Base-by-base conservation (phyloP, 2,329 filamentous ascomycete species). In the Knufia fluminis region DNA sequence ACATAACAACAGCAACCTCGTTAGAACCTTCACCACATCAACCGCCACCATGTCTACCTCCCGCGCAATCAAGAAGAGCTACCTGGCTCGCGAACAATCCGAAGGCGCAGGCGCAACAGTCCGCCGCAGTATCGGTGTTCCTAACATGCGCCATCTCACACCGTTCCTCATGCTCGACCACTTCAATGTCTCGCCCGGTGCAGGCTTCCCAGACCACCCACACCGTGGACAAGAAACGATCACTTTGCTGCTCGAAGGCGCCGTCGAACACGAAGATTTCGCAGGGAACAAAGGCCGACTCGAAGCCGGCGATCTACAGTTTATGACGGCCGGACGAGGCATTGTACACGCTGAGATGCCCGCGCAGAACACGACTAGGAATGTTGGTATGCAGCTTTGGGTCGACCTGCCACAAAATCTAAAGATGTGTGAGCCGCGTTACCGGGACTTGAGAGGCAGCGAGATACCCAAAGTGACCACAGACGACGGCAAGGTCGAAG, bases 331-430 rank as follows among this genome's bases (percentile, higher is more conserved):
- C 1, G 91, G 91, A 3, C 74, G 77, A 17, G 91, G 91, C 36
- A 94, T 97, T 60, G 85, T 96, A 67, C 92, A 97, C 67, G 87
- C 90, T 32, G 91, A 97, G 69, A 96, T 97, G 89, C 91, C 91
- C 8, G 77, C 79, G 48, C 80, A 86, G 62, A 87, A 88, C 63
- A 65, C 75, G 1, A 86, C 92, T 64, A 86, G 86, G 45, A 95
- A 90, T 65, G 77, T 94, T 48, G 91, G 91, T 28, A 79, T 97
- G 70, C 92, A 97, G 71, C 75, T 97, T 19, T 97, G 92, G 91
- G 90, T 97, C 41, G 91, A 97, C 64, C 72, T 97, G 9, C 91
- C 92, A 4, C 70, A 80, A 61, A 68, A 83, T 32, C 75, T 96
- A 48, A 97, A 97, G 74, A 74, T 73, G 57, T 94, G 87, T 71